Conservation (phyloP, 2,329 filamentous ascomycete genomes). For the Metarhizium album region DNA sequence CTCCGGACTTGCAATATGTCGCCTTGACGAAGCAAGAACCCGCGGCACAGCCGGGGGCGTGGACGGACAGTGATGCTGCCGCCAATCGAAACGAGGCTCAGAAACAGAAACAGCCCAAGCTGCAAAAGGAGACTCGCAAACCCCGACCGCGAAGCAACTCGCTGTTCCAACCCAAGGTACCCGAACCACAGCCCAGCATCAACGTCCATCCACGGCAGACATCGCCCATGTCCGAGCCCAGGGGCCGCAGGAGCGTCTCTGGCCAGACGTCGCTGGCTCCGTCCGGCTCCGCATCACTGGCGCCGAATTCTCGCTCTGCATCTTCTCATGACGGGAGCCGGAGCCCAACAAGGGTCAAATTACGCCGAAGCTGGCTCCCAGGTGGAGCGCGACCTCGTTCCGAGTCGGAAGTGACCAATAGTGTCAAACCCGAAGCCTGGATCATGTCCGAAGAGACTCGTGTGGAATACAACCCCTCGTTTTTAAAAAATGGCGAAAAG, state of each 20-base stretch:
- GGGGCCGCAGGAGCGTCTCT: conserved; percentile 36
- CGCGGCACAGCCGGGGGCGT: neutral
- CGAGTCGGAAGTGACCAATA: conserved; percentile 28
- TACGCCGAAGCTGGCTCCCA: conserved; percentile 44
- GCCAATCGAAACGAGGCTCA: conserved; percentile 9
- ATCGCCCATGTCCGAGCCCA: conserved; percentile 25
- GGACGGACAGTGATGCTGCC: neutral
- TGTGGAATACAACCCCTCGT: conserved; percentile 44
- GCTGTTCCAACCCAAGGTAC: conserved; percentile 16
- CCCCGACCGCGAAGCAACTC: conserved; percentile 22
- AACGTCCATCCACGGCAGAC: conserved; percentile 16
- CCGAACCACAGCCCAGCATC: conserved; percentile 12
- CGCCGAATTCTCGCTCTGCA: conserved; percentile 18
- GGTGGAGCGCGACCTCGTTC: conserved; percentile 39
- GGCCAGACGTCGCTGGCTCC: conserved; percentile 26
- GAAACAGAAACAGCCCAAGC: conserved; percentile 14
- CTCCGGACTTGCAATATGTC: conserved; percentile 16
- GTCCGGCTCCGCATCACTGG: conserved; percentile 4
- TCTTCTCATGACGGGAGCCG: conserved; percentile 25
- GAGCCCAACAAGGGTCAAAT: conserved; percentile 33
- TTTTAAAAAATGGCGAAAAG: conserved; percentile 44
- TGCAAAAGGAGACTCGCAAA: conserved; percentile 20
- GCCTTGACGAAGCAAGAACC: conserved; percentile 15
- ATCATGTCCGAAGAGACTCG: conserved; percentile 40
- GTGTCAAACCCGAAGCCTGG: conserved; percentile 34